Base-by-base conservation (phyloP, 352 stramenopile species). In the Pythium utonaiense region DNA sequence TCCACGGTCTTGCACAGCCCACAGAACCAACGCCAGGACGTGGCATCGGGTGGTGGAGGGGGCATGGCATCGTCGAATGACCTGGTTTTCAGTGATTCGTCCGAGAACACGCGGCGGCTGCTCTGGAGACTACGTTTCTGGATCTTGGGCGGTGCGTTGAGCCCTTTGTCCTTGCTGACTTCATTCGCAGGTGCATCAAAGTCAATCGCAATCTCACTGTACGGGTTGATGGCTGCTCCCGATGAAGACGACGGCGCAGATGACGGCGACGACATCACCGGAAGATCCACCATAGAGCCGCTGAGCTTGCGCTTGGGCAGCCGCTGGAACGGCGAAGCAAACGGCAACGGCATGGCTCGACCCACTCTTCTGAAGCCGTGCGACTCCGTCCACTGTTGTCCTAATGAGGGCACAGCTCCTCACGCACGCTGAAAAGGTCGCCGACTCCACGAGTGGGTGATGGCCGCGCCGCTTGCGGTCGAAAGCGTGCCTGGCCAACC, bases 281-380 rank as follows among this genome's bases (percentile, higher is more conserved):
- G 10, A 17, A 61, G 42, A 33, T 57, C 16, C 38, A 6, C 44
- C 10, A 52, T 19, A 10, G 60, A 53, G 24, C 60, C 60, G 30
- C 60, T 67, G 17, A 61, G 19, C 38, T 67, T 67, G 52, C 60
- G 60, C 60, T 67, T 67, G 52, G 60, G 52, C 33, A 57, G 27
- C 5, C 60, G 60, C 7, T 50, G 34, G 48, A 57, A 45, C 22
- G 52, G 50, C 25, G 31, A 50, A 12, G 36, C 36, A 22, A 67
- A 67, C 44, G 58, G 49, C 44, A 65, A 40, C 50, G 58, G 58
- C 58, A 65, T 65, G 17, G 10, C 10, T 42, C n/a, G n/a, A n/a
- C n/a, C n/a, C n/a, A n/a, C n/a, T n/a, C n/a, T n/a, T n/a, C n/a
- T n/a, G n/a, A n/a, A n/a, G n/a, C n/a, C n/a, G n/a, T n/a, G n/a